phyloP scores from a whole-genome alignment of 306 rosid genomes.

The Malus sieversii region DNA sequence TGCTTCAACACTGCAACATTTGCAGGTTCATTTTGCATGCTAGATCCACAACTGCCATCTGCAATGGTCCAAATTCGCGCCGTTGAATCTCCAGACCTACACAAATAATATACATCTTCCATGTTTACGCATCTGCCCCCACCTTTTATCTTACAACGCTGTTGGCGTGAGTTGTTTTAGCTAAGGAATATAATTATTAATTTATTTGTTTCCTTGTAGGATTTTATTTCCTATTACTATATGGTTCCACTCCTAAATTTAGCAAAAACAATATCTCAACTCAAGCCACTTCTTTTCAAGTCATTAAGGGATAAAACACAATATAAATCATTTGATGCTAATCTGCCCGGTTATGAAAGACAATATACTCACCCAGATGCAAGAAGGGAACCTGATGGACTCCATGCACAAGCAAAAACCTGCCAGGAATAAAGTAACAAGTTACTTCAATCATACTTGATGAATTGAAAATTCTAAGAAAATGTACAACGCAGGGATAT shows the following conservation, averaged over 20 bases:
- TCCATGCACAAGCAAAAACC: slow-evolving; percentile 81
- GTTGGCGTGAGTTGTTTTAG: no score
- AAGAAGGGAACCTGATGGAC: slow-evolving; percentile 56
- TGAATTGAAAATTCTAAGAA: not conserved
- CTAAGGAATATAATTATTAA: no score
- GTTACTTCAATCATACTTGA: not conserved
- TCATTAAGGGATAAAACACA: not conserved
- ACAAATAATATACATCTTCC: not conserved
- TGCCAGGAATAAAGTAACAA: slow-evolving; percentile 12
- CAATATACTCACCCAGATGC: slow-evolving; percentile 60
- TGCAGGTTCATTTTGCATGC: slow-evolving; percentile 25
- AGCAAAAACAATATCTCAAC: not conserved
- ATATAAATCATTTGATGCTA: not conserved
- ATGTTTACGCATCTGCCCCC: not conserved
- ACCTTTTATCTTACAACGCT: not conserved
- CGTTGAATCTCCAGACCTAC: slow-evolving; percentile 67
- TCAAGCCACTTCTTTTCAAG: not conserved
- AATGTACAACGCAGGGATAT: slow-evolving; percentile 1
- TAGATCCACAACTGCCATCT: slow-evolving; percentile 32
- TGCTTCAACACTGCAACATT: slow-evolving; percentile 45
- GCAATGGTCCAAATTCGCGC: slow-evolving; percentile 58
- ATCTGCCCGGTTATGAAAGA: not conserved
- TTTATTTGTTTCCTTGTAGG: no score
- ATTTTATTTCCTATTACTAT: no score
- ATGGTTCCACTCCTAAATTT: no score